Evolutionary conservation across 345 rosid genomes (phyloP).

Genomic region (Eucalyptus sp.): DNA sequence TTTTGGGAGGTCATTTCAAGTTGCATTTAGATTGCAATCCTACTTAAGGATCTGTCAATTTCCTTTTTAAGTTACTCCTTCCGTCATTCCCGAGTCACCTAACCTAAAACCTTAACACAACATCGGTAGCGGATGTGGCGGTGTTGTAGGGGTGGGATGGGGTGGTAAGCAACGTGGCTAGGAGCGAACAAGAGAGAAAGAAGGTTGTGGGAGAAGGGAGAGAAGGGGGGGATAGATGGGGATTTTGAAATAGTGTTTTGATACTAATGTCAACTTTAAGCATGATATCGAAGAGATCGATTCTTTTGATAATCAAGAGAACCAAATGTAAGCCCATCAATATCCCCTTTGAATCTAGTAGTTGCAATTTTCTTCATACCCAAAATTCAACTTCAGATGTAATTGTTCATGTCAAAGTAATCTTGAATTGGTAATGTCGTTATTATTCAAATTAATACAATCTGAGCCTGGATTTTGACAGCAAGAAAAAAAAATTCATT

Average conservation of each 20-base stretch:
- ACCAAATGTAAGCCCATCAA: not conserved
- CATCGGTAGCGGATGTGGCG: not conserved
- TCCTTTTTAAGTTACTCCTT: not conserved
- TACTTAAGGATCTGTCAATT: accelerated
- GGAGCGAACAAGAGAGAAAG: not conserved
- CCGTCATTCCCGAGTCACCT: not conserved
- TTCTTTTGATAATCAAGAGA: not conserved
- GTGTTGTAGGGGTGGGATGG: not conserved
- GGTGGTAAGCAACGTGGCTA: not conserved
- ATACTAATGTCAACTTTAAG: not conserved
- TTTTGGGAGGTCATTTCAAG: not conserved
- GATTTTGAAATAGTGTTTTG: not conserved
- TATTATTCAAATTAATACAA: not conserved
- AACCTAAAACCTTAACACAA: not conserved
- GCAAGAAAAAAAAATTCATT: not conserved
- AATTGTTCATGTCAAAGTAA: not conserved
- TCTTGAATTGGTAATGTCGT: accelerated
- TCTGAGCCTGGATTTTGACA: accelerated
- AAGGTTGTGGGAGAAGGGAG: not conserved
- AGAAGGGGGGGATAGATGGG: not conserved
- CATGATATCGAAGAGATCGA: not conserved
- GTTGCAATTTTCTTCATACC: accelerated
- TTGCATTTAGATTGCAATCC: not conserved
- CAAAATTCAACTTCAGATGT: accelerated
- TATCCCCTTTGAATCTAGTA: not conserved